Base-by-base conservation (phyloP, 306 rosid genomes). In the Ormosia emarginata region DNA sequence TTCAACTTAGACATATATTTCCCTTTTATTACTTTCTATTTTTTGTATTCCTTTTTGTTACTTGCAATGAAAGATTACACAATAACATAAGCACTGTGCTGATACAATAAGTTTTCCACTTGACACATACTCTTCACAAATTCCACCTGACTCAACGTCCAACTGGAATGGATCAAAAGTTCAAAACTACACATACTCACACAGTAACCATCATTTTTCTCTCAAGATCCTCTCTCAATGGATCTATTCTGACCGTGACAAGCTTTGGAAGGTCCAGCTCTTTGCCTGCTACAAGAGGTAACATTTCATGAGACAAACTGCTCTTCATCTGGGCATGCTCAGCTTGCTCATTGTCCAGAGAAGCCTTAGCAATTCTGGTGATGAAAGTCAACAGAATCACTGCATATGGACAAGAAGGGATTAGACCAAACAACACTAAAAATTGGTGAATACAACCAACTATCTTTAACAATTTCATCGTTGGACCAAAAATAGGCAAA, bases 301-400 rank as follows among this genome's bases (percentile, higher is more conserved):
- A 84, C 71, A 66, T 73, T 17, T 85, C 61, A 5, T 80, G 79
- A 8, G 72, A 66, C 29, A 73, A 57, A 43, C 17, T 68, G 67
- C 71, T 79, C 39, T 82, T 86, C 8, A 78, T 13, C n/a, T 81
- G 85, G 34, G 61, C 63, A 57, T 87, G 74, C 67, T 87, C 89
- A 12, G 89, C 87, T 59, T 82, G 57, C 67, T 90, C 90, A 84
- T 88, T 87, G 37, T 83, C 89, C 63, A 88, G 67, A 50, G 90
- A 85, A 79, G 86, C 88, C 83, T 82, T 89, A 8, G 91, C 91
- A 63, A 90, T 86, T 87, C 74, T 90, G 68, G 90, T 82, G 46
- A 90, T 79, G 71, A 78, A 88, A 82, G 73, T 41, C 63, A 80
- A 61, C 44, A 86, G 46, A 77, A 85, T 50, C 81, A 83, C 94